These are phyloP conservation scores for Phytophthora cryptogea DNA, from an alignment of 352 stramenopile genomes.

Conservation along the genomic window DNA sequence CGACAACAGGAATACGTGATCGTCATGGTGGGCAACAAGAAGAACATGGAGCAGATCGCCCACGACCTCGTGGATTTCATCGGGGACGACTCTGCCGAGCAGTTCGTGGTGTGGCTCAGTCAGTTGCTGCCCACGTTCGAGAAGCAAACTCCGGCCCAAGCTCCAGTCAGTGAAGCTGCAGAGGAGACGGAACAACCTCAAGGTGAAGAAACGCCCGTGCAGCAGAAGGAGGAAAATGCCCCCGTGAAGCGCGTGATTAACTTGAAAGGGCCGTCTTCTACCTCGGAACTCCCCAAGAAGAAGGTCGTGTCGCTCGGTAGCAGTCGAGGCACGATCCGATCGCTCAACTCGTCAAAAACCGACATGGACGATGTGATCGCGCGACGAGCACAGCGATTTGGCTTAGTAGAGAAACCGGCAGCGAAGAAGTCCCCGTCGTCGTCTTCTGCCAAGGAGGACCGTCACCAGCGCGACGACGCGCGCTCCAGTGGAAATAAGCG, in stretches of 20 bases:
- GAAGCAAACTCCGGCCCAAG: conserved; percentile 10
- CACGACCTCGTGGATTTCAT: conserved; percentile 87
- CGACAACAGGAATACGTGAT: conserved; percentile 79
- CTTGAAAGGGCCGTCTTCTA: conserved; percentile 51
- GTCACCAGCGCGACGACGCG: conserved; percentile 28
- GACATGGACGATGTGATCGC: conserved; percentile 65
- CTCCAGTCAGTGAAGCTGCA: conserved; percentile 3
- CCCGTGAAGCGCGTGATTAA: conserved; percentile 64
- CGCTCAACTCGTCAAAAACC: conserved; percentile 44
- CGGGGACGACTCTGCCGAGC: conserved; percentile 72
- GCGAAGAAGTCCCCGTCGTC: conserved; percentile 31
- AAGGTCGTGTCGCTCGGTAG: conserved; percentile 54
- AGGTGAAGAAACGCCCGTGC: conserved; percentile 8
- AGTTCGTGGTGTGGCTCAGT: conserved; percentile 78
- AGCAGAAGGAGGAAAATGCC: conserved; percentile 21
- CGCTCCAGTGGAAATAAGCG: conserved; percentile 34
- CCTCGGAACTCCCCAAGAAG: conserved; percentile 40
- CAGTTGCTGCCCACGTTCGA: conserved; percentile 58
- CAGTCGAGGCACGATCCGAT: conserved; percentile 57
- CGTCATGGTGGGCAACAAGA: conserved; percentile 89
- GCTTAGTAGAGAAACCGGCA: conserved; percentile 44
- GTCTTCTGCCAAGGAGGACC: conserved; percentile 14
- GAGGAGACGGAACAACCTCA: conserved; percentile 8
- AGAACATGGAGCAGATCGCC: conserved; percentile 83
- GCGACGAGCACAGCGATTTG: conserved; percentile 80